Evolutionary conservation across 2,329 filamentous ascomycete genomes (phyloP).

Genomic region (Trichoderma endophyticum): DNA sequence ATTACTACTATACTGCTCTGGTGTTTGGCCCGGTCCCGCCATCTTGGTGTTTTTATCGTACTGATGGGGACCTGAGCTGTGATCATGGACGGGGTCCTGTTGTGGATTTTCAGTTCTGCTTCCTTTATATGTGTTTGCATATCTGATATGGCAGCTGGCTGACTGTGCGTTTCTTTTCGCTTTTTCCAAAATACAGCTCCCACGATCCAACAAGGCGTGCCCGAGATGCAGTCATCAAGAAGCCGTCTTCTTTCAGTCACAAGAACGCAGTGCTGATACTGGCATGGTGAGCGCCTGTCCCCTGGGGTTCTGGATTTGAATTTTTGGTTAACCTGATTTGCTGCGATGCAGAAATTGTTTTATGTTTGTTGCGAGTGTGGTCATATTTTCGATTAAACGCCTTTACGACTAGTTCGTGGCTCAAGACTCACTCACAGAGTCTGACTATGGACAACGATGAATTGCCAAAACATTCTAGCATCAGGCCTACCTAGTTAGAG

Average conservation of each 20-base stretch:
- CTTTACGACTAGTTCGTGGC: slow-evolving; percentile 28
- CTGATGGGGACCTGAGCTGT: slow-evolving; percentile 1
- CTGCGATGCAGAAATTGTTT: slow-evolving; percentile 69
- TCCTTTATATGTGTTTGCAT: slow-evolving; percentile 18
- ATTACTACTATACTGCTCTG: not conserved
- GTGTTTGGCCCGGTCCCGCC: not conserved
- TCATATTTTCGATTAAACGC: slow-evolving; percentile 68
- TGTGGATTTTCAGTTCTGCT: slow-evolving; percentile 29
- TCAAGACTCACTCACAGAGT: not conserved
- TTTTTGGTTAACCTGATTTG: not conserved
- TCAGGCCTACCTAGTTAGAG: not conserved
- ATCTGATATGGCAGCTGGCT: slow-evolving; percentile 38
- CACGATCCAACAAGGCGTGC: slow-evolving; percentile 81
- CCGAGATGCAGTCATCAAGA: slow-evolving; percentile 81
- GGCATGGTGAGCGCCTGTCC: slow-evolving; percentile 74
- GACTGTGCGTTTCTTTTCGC: slow-evolving; percentile 38
- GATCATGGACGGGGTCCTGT: slow-evolving; percentile 8
- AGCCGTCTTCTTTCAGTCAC: slow-evolving; percentile 98
- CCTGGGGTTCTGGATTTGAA: not conserved
- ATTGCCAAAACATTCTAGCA: not conserved
- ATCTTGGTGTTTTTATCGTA: not conserved
- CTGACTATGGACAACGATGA: not conserved
- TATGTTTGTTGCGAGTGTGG: slow-evolving; percentile 94
- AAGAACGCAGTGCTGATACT: slow-evolving; percentile 93
- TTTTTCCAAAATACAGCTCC: slow-evolving; percentile 63